Evolutionary conservation across 495 filamentous ascomycete species (phyloP), one percentile per base, ranked within the genome.

Genomic region (Podospora pseudopauciseta): DNA sequence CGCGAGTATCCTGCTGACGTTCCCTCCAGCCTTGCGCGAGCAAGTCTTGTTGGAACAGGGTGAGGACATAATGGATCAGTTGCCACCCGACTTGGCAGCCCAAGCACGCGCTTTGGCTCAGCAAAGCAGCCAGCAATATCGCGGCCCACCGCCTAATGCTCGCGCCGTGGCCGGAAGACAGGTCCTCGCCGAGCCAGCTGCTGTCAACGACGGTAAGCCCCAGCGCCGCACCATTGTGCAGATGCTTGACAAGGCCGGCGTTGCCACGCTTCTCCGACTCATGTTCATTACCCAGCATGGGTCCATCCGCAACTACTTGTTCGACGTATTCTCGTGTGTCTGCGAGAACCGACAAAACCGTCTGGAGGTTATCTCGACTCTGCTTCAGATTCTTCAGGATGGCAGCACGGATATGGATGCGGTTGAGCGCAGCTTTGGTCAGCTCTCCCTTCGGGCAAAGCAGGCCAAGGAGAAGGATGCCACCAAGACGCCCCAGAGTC

Each of bases 261-360:
- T 99, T 76, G 95, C 96, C 26, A 97, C 95, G 13, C 80, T 99
- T 7, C 85, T 99, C 44, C 92, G 95, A 18, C 84, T 99, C 15
- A 97, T 99, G 94, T 99, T 99, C 75, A 90, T 97, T 68, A 90
- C 92, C 57, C 91, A 96, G 69, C 91, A 93, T 65, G 91, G 90
- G 39, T 89, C 91, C 49, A 81, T 86, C 63, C 90, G 92, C 67
- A 86, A 86, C 64, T 90, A 90, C 34, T 84, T 99, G 19, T 91
- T 93, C 72, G 88, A 90, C 60, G 91, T 98, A 67, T 88, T 99
- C 34, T 85, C 90, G 70, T 90, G 95, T 69, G 89, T 97, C 60
- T 97, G 91, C 74, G 89, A 96, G 79, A 98, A 99, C 76, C 89
- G 91, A 15, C 93, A 97, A 71, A 98, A 95, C 74, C 88, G 95